Evolutionary conservation across 352 stramenopile species (phyloP).

Genomic region (Globisporangium uncinulatum): DNA sequence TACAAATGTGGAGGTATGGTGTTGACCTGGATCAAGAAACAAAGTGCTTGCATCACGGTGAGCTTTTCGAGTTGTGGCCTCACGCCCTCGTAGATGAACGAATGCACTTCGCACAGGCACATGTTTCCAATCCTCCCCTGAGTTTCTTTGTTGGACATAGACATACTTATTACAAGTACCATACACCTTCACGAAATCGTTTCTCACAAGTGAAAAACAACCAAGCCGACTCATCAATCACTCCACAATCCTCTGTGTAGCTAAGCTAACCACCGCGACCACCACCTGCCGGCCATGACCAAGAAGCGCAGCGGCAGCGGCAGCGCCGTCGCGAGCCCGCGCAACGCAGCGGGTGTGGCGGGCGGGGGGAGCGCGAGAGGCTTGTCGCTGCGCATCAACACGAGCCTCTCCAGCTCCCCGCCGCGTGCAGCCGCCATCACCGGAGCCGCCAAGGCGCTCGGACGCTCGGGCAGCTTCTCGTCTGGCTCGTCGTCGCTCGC

Average conservation of each 20-base stretch:
- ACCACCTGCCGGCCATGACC: conserved; percentile 3
- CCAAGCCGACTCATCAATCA: background rate
- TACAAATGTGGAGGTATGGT: too few relatives aligned
- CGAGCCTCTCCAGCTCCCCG: conserved; percentile 7
- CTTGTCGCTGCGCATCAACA: conserved; percentile 13
- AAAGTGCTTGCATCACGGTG: too few relatives aligned
- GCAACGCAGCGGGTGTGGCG: background rate
- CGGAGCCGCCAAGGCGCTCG: background rate
- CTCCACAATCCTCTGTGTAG: background rate
- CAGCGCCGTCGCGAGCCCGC: background rate
- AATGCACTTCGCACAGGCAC: too few relatives aligned
- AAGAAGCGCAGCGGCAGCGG: conserved; percentile 16
- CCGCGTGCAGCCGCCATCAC: background rate
- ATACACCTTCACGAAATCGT: too few relatives aligned
- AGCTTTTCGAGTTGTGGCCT: too few relatives aligned
- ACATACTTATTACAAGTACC: too few relatives aligned
- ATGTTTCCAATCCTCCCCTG: too few relatives aligned
- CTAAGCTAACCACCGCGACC: background rate
- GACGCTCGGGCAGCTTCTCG: conserved; percentile 15
- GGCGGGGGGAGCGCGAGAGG: background rate
- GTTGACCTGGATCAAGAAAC: too few relatives aligned
- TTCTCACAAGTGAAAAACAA: background rate
- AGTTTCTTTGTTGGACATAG: too few relatives aligned
- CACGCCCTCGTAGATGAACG: too few relatives aligned
- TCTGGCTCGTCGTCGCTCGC: conserved; percentile 13